Percentiles rank a stretch among this genome's conserved stretches.
These are phyloP conservation scores for Pichia sp. DNA, from an alignment of 1,139 yeast species.

Conservation along the genomic window DNA sequence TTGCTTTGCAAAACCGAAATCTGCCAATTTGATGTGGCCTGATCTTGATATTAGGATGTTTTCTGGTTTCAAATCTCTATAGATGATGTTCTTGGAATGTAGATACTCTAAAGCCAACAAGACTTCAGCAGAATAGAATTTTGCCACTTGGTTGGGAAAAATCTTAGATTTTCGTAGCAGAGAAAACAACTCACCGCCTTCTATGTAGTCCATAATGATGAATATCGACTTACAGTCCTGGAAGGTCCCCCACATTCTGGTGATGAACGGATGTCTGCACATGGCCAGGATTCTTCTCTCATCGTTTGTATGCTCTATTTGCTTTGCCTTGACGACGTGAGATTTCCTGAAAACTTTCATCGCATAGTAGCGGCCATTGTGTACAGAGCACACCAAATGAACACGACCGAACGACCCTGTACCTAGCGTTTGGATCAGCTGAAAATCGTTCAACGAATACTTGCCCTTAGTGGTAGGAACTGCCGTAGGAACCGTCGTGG, in stretches of 20 bases:
- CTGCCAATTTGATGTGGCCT: slow-evolving; percentile 58
- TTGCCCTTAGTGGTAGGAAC: slow-evolving; percentile 49
- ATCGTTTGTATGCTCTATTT: slow-evolving; percentile 61
- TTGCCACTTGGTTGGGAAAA: slow-evolving; percentile 60
- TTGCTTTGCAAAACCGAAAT: slow-evolving; percentile 61
- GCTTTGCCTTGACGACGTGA: slow-evolving; percentile 58
- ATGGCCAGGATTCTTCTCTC: slow-evolving; percentile 54
- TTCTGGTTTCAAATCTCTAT: slow-evolving; percentile 60
- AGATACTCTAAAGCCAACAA: slow-evolving; percentile 54
- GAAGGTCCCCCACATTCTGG: slow-evolving; percentile 63
- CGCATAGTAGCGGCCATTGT: slow-evolving; percentile 57
- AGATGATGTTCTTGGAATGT: slow-evolving; percentile 54
- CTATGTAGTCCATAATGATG: slow-evolving; percentile 62
- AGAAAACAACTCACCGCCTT: slow-evolving; percentile 58
- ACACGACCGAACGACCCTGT: slow-evolving; percentile 64
- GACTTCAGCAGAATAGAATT: slow-evolving; percentile 61
- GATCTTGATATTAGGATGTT: slow-evolving; percentile 53
- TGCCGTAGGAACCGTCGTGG: background rate
- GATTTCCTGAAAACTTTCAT: slow-evolving; percentile 56
- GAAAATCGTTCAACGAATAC: slow-evolving; percentile 50
- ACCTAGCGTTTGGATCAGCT: slow-evolving; percentile 52
- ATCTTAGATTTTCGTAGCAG: slow-evolving; percentile 54
- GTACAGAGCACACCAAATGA: slow-evolving; percentile 54
- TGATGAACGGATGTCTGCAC: slow-evolving; percentile 56
- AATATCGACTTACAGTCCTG: slow-evolving; percentile 54